Conservation (phyloP, 169 alveolate species). For the Eimeria brunetti region DNA sequence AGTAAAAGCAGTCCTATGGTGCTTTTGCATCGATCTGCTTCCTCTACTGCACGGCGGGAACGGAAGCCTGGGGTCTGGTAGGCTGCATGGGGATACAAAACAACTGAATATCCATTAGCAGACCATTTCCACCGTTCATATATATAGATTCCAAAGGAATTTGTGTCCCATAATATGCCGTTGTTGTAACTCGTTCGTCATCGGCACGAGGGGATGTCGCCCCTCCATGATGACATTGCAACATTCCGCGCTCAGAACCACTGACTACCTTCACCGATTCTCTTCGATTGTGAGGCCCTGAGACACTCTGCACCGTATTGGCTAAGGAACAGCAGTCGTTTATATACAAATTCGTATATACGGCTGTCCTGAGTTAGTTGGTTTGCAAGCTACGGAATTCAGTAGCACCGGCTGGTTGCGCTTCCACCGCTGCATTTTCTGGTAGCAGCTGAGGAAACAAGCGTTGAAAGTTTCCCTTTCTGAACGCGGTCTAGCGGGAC, state of each 20-base stretch:
- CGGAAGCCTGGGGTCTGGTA: constrained; percentile 9
- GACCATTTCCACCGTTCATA: neutral
- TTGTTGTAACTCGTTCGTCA: neutral
- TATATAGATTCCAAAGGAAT: neutral
- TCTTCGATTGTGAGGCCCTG: neutral
- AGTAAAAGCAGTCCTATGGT: neutral
- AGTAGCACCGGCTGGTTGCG: neutral
- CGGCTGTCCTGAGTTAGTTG: neutral
- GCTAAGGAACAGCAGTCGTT: neutral
- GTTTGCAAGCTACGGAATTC: neutral
- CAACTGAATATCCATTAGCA: neutral
- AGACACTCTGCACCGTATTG: neutral
- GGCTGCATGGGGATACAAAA: neutral
- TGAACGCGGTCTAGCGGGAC: neutral
- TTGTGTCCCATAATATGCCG: neutral
- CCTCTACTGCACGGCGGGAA: neutral
- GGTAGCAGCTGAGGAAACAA: constrained; percentile 12
- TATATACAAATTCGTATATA: neutral
- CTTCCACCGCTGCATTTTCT: neutral
- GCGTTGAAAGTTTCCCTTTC: neutral
- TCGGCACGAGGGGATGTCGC: constrained; percentile 26
- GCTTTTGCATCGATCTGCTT: neutral
- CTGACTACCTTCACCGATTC: neutral
- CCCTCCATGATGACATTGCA: neutral
- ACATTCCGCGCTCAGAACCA: neutral